Percentiles rank a stretch among this genome's conserved stretches.
These are phyloP conservation scores for Pythium chondricola DNA, from an alignment of 352 stramenopile genomes.

Conservation along the genomic window DNA sequence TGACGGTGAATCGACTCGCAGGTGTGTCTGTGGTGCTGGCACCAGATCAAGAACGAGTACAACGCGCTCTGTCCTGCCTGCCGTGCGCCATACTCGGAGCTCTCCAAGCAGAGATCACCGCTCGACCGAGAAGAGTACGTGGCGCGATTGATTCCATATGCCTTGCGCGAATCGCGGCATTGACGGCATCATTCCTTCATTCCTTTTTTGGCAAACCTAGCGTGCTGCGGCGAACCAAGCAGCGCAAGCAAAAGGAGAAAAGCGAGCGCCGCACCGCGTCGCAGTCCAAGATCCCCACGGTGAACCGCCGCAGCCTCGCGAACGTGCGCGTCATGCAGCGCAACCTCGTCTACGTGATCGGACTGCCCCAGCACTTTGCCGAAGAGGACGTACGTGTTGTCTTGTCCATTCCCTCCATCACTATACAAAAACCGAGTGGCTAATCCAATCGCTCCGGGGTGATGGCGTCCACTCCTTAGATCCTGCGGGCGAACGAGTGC, in stretches of 20 bases:
- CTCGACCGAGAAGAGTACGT: slow-evolving; percentile 92
- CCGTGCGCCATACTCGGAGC: slow-evolving; percentile 94
- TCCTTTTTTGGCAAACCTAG: slow-evolving; percentile 18
- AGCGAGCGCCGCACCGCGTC: slow-evolving; percentile 53
- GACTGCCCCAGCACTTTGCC: slow-evolving; percentile 78
- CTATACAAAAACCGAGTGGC: no score
- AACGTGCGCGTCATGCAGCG: slow-evolving; percentile 92
- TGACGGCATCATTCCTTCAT: not conserved
- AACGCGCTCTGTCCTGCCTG: slow-evolving; percentile 97
- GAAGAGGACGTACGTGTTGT: slow-evolving; percentile 71
- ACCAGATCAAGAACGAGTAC: slow-evolving; percentile 98
- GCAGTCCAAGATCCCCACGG: slow-evolving; percentile 26
- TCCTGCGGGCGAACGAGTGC: slow-evolving; percentile 67
- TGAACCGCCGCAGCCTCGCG: slow-evolving; percentile 79
- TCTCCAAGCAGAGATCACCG: slow-evolving; percentile 86
- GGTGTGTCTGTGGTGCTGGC: slow-evolving; percentile 99
- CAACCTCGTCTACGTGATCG: slow-evolving; percentile 94
- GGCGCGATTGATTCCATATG: no score
- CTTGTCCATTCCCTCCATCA: no score
- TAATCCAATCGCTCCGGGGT: no score
- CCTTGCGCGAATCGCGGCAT: no score
- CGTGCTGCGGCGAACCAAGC: slow-evolving; percentile 70
- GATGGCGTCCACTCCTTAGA: no score
- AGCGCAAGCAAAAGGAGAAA: slow-evolving; percentile 85
- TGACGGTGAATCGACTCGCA: slow-evolving; percentile 14